Evolutionary conservation across 305 asterid genomes (phyloP), one percentile per base, ranked within the genome.

Genomic region (Fraxinus xanthoxyloides): DNA sequence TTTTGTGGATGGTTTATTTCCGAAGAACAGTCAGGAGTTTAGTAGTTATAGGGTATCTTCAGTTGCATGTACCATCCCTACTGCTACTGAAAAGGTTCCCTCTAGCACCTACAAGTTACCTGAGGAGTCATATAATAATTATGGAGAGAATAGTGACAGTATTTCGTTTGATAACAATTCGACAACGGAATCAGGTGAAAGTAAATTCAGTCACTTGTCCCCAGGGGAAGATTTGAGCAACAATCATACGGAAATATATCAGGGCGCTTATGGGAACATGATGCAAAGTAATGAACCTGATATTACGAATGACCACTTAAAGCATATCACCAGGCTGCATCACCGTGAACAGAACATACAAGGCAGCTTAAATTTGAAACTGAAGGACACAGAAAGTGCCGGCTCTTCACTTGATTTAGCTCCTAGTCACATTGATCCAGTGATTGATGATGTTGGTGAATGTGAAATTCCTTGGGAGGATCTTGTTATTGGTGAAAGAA

Each of bases 401-500:
- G 83, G 91, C 77, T 85, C 86, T 82, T 86, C 95, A 74, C 82
- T 81, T 67, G 72, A 83, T 83, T 38, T 74, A 72, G 80, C 87
- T 73, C 84, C 82, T 38, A 38, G 48, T 9, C 48, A 38, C 48
- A 38, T 38, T 9, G 48, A 38, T 91, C 88, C 96, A 46, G 92
- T 90, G 76, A 93, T 93, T 85, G 99, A 95, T 89, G 99, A 93
- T 85, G 99, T 97, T 86, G 93, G 93, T 88, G 95, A 96, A 13
- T 95, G 98, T 85, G 99, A 97, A 89, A 97, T 97, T 84, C 95
- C 93, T 77, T 97, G 99, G 99, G 98, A 97, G 88, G 97, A 93
- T 88, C 98, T 97, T 85, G 98, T 86, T 69, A 90, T 97, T 75
- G 98, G 98, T 82, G 99, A 95, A 88, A 90, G 99, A 86, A 97